phyloP scores from a whole-genome alignment of 768 basidiomycete species.

The Rhizopogon roseolus region DNA sequence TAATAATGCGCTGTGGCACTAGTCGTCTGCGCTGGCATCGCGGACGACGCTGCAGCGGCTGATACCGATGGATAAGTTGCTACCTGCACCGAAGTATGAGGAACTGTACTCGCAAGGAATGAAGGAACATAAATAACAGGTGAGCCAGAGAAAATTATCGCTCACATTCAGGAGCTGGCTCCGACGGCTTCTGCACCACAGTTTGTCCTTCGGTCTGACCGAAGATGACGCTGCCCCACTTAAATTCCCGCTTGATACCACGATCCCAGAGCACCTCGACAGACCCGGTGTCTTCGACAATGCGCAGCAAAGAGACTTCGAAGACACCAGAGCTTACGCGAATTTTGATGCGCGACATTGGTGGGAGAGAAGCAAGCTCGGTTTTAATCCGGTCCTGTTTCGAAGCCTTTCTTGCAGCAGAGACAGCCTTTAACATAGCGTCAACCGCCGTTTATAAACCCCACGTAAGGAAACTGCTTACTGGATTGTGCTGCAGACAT shows the following conservation, averaged over 20 bases:
- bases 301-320: constrained; percentile 74
- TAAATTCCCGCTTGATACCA: constrained; percentile 70
- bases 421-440: constrained; percentile 47
- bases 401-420: constrained; percentile 68
- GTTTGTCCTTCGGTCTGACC: constrained; percentile 63
- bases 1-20: constrained; percentile 6
- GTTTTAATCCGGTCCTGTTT: constrained; percentile 71
- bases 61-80: constrained; percentile 18
- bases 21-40: constrained; percentile 14
- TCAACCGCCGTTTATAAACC: neutral
- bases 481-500: constrained; percentile 89
- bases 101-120: constrained; percentile 7
- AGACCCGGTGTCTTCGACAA: constrained; percentile 62
- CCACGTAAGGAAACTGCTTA: constrained; percentile 34
- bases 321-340: constrained; percentile 81
- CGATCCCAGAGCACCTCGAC: constrained; percentile 83
- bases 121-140: neutral
- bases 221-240: constrained; percentile 77
- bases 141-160: constrained; percentile 2
- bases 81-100: constrained; percentile 15
- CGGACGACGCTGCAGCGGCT: constrained; percentile 12
- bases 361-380: constrained; percentile 65
- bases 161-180: constrained; percentile 45
- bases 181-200: constrained; percentile 68
- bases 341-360: constrained; percentile 77